phyloP scores from a whole-genome alignment of 1,284 basidiomycete species.

The Phaffia rhodozyma region DNA sequence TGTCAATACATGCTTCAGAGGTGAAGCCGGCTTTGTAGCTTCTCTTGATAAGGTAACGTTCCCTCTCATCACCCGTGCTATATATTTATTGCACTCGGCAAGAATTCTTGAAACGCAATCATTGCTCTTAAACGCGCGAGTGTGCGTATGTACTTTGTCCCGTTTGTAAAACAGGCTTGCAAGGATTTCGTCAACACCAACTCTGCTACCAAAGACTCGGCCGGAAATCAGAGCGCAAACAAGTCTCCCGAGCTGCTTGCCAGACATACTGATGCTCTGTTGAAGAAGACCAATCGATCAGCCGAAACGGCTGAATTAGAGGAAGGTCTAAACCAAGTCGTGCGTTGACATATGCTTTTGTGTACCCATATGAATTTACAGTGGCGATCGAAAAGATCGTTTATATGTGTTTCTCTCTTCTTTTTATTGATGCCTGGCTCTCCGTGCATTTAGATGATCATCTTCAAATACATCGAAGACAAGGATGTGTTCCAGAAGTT shows the following conservation, averaged over 20 bases:
- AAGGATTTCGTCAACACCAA: conserved; percentile 94
- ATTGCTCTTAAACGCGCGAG: too few relatives aligned
- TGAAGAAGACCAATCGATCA: conserved; percentile 90
- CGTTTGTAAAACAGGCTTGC: conserved; percentile 52
- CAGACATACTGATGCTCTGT: conserved; percentile 79
- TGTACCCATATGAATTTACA: neutral
- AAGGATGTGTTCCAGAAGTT: conserved; percentile 99
- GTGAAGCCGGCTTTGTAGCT: conserved; percentile 89
- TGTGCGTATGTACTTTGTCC: neutral
- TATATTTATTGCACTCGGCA: neutral
- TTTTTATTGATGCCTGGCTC: neutral
- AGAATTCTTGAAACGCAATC: neutral
- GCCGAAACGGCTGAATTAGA: conserved; percentile 85
- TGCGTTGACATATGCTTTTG: conserved; percentile 38
- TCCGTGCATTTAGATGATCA: conserved; percentile 57
- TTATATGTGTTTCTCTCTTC: neutral
- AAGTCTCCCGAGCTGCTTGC: conserved; percentile 91
- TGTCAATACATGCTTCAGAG: conserved; percentile 79
- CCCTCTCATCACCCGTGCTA: neutral
- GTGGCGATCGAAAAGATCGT: neutral
- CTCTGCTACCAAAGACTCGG: conserved; percentile 55
- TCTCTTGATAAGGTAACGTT: conserved; percentile 58
- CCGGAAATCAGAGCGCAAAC: conserved; percentile 47
- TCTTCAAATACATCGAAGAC: conserved; percentile 99
- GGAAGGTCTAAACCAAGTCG: conserved; percentile 77